phyloP scores from a whole-genome alignment of 192 early-diverging fungal species.

The Coemansia sp. region DNA sequence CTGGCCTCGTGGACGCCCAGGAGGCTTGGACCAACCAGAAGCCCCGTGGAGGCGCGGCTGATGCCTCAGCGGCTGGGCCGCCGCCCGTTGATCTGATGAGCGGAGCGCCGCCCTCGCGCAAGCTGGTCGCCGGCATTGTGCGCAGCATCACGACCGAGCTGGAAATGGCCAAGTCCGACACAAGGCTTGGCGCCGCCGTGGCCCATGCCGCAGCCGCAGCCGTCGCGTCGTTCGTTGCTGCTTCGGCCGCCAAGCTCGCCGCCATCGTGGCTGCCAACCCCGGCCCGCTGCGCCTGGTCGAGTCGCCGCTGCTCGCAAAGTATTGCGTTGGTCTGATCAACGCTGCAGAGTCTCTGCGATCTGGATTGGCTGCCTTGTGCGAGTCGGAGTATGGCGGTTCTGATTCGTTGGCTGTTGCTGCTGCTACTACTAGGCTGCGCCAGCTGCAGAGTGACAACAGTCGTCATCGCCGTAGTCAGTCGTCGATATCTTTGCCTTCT shows the following conservation, averaged over 20 bases:
- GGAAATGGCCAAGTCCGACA: slow-evolving; percentile 32
- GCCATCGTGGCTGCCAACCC: background rate
- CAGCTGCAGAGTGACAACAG: background rate
- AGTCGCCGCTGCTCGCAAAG: slow-evolving; percentile 15
- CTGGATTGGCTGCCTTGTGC: slow-evolving; percentile 10
- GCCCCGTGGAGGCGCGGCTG: background rate
- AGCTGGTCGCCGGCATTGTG: slow-evolving; percentile 24
- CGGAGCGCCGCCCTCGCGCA: slow-evolving; percentile 20
- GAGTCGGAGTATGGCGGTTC: slow-evolving; percentile 3
- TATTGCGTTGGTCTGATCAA: slow-evolving; percentile 28
- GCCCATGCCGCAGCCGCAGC: slow-evolving; percentile 8
- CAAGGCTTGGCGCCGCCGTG: slow-evolving; percentile 16
- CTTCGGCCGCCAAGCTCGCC: slow-evolving; percentile 1
- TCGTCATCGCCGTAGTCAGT: background rate
- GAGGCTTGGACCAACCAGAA: slow-evolving; percentile 13
- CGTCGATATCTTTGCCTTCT: background rate
- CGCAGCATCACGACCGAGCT: slow-evolving; percentile 45
- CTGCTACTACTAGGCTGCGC: background rate
- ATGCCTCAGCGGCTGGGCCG: background rate
- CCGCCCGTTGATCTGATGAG: background rate
- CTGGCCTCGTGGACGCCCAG: slow-evolving; percentile 33
- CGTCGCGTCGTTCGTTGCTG: slow-evolving; percentile 11
- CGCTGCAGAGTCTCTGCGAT: slow-evolving; percentile 16
- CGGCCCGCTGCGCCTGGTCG: slow-evolving; percentile 9
- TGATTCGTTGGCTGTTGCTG: background rate